Percentiles rank a stretch among this genome's conserved stretches.
Evolutionary conservation across 805 yeast species (phyloP).

Genomic region (Candida sonorensis): DNA sequence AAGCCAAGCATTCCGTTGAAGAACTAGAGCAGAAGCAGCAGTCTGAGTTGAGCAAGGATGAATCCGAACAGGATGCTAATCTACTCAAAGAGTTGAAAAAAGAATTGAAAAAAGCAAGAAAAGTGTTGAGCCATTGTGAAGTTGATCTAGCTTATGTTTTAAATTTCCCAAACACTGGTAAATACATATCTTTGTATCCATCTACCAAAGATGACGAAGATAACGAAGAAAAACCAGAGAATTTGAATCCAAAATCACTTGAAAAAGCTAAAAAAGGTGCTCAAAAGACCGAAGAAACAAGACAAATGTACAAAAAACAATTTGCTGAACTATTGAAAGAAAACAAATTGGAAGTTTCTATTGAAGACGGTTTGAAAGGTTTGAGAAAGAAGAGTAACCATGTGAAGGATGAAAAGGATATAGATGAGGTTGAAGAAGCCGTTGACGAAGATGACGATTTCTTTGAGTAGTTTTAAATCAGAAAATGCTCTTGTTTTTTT

Average conservation of each 20-base stretch:
- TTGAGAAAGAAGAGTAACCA: slow-evolving; percentile 3
- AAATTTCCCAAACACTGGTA: slow-evolving; percentile 71
- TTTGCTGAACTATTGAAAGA: slow-evolving; percentile 46
- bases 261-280: slow-evolving; percentile 36
- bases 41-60: slow-evolving; percentile 1
- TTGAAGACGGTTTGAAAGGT: slow-evolving; percentile 40
- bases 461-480: slow-evolving; percentile 21
- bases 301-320: slow-evolving; percentile 42
- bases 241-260: slow-evolving; percentile 22
- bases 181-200: slow-evolving; percentile 76
- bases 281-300: slow-evolving; percentile 35
- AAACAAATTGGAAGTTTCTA: slow-evolving; percentile 45
- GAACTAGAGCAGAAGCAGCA: slow-evolving; percentile 27
- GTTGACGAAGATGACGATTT: slow-evolving; percentile 25
- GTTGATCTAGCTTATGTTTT: slow-evolving; percentile 69
- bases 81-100: slow-evolving; percentile 20
- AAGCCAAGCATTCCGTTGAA: slow-evolving; percentile 33
- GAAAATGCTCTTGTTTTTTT: too few species aligned
- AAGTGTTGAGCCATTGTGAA: slow-evolving; percentile 48
- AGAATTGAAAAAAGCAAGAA: slow-evolving; percentile 33
- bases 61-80: slow-evolving; percentile 13
- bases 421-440: slow-evolving; percentile 9
- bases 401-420: slow-evolving; percentile 5
- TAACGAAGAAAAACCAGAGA: too few species aligned
- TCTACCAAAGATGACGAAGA: slow-evolving; percentile 19